Conservation (phyloP, 1,139 yeast genomes). For the Wickerhamiella infanticola region DNA sequence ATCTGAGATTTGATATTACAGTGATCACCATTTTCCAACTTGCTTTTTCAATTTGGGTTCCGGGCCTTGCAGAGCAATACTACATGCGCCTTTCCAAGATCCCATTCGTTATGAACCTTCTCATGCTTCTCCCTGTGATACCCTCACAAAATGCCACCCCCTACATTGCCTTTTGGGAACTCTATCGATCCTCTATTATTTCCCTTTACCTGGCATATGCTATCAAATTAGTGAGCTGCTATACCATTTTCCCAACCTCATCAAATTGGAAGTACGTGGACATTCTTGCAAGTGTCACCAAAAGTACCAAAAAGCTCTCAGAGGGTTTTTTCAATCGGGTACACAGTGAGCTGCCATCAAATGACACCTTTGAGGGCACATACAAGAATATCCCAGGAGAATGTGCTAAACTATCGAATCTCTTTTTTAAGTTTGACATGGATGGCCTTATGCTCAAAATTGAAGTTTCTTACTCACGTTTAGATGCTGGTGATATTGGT, state of each 20-base stretch:
- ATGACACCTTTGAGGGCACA: constrained; percentile 6
- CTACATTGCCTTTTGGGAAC: constrained; percentile 14
- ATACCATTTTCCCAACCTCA: constrained; percentile 18
- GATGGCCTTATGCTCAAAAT: constrained; percentile 14
- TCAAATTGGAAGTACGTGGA: constrained; percentile 16
- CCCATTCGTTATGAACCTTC: constrained; percentile 8
- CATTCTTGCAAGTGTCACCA: constrained; percentile 10
- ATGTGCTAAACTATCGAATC: background rate
- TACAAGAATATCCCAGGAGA: constrained; percentile 5
- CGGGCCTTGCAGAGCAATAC: constrained; percentile 5
- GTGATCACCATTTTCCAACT: constrained; percentile 17
- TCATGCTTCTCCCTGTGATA: constrained; percentile 13
- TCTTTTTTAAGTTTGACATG: constrained; percentile 13
- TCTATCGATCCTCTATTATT: constrained; percentile 16
- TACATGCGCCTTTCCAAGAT: constrained; percentile 2
- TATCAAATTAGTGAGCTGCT: constrained; percentile 12
- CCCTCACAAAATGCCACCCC: constrained; percentile 16
- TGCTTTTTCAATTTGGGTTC: constrained; percentile 10
- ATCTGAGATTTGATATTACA: constrained; percentile 14
- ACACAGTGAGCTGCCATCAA: constrained; percentile 11
- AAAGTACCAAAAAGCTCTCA: constrained; percentile 5
- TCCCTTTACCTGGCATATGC: constrained; percentile 19
- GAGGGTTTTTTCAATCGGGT: constrained; percentile 11
- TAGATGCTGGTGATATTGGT: constrained; percentile 15
- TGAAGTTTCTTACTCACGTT: constrained; percentile 17